A percentile compares a stretch with the other conserved stretches of the same genome.
These are phyloP conservation scores for Yarrowia sp. DNA, from an alignment of 805 yeast species.

Conservation along the genomic window DNA sequence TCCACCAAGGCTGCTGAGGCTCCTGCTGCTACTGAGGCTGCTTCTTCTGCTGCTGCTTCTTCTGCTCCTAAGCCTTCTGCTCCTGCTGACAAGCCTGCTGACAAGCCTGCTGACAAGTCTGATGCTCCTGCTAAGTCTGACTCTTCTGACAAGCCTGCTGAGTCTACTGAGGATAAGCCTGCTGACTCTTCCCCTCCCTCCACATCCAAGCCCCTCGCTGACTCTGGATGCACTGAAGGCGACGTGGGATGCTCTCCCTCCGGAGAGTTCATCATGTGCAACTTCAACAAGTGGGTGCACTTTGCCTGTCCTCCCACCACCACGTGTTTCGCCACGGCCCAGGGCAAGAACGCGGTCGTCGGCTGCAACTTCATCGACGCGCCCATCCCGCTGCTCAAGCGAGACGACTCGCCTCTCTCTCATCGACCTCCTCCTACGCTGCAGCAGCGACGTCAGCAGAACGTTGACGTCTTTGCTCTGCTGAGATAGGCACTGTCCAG, in stretches of 20 bases:
- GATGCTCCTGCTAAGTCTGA: conserved; percentile 5
- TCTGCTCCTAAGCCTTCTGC: conserved; percentile 28
- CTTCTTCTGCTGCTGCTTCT: conserved; percentile 38
- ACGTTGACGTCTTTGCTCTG: conserved; percentile 15
- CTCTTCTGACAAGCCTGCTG: neutral
- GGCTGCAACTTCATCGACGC: conserved; percentile 56
- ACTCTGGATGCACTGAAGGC: conserved; percentile 52
- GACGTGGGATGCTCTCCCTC: conserved; percentile 58
- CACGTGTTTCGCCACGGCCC: conserved; percentile 61
- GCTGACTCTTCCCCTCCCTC: neutral
- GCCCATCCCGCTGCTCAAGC: conserved; percentile 34
- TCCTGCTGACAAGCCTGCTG: conserved; percentile 42
- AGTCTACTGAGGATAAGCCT: neutral
- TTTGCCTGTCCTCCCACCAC: conserved; percentile 69
- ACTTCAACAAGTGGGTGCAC: conserved; percentile 63
- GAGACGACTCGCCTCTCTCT: neutral
- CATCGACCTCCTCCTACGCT: conserved; percentile 20
- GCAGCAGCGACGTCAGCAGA: conserved; percentile 28
- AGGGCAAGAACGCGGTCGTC: conserved; percentile 52
- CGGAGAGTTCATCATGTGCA: conserved; percentile 64
- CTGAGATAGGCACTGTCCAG: neutral
- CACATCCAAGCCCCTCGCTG: conserved; percentile 5
- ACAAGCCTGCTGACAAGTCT: conserved; percentile 8
- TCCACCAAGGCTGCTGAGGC: conserved; percentile 16
- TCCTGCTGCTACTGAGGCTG: too few species aligned